phyloP scores from a whole-genome alignment of 495 filamentous ascomycete genomes.

The Aspergillus incahuasiensis region DNA sequence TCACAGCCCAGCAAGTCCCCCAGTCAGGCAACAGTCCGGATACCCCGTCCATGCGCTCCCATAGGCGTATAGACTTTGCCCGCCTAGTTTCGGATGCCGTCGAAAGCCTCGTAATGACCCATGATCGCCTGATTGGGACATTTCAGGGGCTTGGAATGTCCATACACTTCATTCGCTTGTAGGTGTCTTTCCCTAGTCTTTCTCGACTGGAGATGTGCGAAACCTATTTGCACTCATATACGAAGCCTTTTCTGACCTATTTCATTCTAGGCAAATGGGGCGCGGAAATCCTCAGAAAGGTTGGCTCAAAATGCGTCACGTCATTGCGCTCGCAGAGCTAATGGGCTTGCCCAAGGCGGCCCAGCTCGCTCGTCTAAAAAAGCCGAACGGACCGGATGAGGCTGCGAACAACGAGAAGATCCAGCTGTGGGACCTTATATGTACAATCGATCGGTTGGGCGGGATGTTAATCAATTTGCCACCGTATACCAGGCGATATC shows the following conservation, averaged over 20 bases:
- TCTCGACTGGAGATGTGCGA: too few species aligned
- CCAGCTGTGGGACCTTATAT: conserved; percentile 27
- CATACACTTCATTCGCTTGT: conserved; percentile 25
- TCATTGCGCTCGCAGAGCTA: conserved; percentile 26
- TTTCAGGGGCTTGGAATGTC: conserved; percentile 18
- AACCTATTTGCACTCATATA: too few species aligned
- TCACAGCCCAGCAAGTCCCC: conserved; percentile 22
- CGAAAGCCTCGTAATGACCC: conserved; percentile 18
- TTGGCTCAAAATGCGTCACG: conserved; percentile 23
- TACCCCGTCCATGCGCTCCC: neutral
- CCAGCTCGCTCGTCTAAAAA: conserved; percentile 7
- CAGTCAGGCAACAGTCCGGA: conserved; percentile 1
- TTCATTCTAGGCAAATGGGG: conserved; percentile 20
- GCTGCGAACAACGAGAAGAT: conserved; percentile 6
- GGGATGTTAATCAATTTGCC: conserved; percentile 29
- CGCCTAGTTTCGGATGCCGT: conserved; percentile 19
- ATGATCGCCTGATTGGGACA: conserved; percentile 22
- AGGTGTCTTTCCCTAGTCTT: conserved; percentile 7
- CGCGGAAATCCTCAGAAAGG: conserved; percentile 25
- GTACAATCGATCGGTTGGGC: conserved; percentile 24
- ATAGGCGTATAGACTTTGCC: conserved; percentile 8
- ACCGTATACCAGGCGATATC: conserved; percentile 20
- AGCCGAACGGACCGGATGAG: neutral
- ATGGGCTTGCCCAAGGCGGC: conserved; percentile 23
- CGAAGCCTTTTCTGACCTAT: too few species aligned